Conservation (phyloP, 1,139 yeast genomes). For the Meyerozyma guilliermondii region DNA sequence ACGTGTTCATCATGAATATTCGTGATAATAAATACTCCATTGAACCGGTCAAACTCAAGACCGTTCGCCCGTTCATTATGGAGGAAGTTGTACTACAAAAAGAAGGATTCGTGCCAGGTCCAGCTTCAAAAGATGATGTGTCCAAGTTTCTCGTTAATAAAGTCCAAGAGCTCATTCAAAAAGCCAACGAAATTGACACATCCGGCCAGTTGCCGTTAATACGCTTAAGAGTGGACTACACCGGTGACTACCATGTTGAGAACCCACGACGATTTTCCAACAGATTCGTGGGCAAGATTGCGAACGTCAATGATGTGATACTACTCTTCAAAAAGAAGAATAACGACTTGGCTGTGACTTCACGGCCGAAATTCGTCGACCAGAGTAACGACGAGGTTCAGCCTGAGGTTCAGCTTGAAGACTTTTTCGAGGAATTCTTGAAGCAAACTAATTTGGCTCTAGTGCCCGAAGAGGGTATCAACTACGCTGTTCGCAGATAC, state of each 20-base stretch:
- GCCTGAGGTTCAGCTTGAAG: conserved; percentile 45
- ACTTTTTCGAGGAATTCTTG: conserved; percentile 57
- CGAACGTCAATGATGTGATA: conserved; percentile 82
- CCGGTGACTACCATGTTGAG: conserved; percentile 89
- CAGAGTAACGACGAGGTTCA: conserved; percentile 12
- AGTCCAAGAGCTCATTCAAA: conserved; percentile 62
- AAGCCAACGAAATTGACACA: conserved; percentile 37
- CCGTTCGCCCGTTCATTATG: conserved; percentile 83
- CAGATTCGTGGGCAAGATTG: conserved; percentile 84
- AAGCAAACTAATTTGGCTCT: conserved; percentile 60
- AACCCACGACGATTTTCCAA: conserved; percentile 87
- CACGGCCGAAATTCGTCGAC: conserved; percentile 18
- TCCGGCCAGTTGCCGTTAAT: conserved; percentile 68
- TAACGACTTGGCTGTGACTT: background rate
- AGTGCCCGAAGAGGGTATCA: conserved; percentile 73
- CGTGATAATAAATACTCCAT: conserved; percentile 55
- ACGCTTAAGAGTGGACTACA: conserved; percentile 78
- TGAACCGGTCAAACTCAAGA: conserved; percentile 60
- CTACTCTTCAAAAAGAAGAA: conserved; percentile 52
- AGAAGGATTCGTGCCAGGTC: conserved; percentile 57
- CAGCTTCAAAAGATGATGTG: conserved; percentile 59
- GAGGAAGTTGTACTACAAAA: conserved; percentile 52
- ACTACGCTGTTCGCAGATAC: conserved; percentile 64
- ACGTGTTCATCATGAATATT: conserved; percentile 66
- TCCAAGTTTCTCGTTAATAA: conserved; percentile 53